Evolutionary conservation across 2,329 filamentous ascomycete species (phyloP).

Genomic region (Plectosphaerella sp.): DNA sequence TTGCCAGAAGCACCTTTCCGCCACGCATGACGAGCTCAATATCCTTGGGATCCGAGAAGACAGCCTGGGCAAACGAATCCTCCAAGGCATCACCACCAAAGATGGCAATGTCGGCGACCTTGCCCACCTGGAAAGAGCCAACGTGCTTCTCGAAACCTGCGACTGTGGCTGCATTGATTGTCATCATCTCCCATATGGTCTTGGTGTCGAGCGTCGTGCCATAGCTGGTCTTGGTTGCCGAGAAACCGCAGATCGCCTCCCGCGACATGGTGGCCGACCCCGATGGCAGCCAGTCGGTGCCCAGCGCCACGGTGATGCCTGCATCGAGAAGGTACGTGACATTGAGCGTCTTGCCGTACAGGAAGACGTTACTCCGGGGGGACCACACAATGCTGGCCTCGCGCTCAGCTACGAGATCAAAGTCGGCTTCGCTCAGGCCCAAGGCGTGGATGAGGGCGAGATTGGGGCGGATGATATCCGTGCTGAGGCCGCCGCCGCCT

Average conservation of each 20-base stretch:
- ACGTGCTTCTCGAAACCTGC: conserved; percentile 30
- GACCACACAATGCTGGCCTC: conserved; percentile 22
- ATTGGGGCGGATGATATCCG: conserved; percentile 20
- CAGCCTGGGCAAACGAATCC: conserved; percentile 14
- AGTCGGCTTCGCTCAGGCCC: conserved; percentile 15
- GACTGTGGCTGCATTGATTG: conserved; percentile 36
- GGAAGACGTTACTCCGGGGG: conserved; percentile 20
- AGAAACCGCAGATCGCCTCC: conserved; percentile 16
- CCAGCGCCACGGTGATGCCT: conserved; percentile 21
- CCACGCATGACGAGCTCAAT: conserved; percentile 22
- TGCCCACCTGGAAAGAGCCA: conserved; percentile 35
- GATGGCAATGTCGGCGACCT: conserved; percentile 37
- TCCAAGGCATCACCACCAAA: conserved; percentile 21
- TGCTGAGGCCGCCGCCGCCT: conserved; percentile 15
- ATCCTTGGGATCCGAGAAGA: conserved; percentile 13
- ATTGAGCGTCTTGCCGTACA: conserved; percentile 22
- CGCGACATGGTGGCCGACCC: conserved; percentile 21
- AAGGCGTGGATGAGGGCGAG: conserved; percentile 20
- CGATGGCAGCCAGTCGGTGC: conserved; percentile 22
- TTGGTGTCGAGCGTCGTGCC: conserved; percentile 11
- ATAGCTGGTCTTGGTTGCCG: conserved; percentile 10
- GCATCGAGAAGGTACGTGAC: conserved; percentile 16
- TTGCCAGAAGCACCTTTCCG: conserved; percentile 16
- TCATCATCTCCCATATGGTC: conserved; percentile 30
- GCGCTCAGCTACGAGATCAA: conserved; percentile 18